phyloP scores from a whole-genome alignment of 805 yeast genomes.

The Yarrowia bubula region DNA sequence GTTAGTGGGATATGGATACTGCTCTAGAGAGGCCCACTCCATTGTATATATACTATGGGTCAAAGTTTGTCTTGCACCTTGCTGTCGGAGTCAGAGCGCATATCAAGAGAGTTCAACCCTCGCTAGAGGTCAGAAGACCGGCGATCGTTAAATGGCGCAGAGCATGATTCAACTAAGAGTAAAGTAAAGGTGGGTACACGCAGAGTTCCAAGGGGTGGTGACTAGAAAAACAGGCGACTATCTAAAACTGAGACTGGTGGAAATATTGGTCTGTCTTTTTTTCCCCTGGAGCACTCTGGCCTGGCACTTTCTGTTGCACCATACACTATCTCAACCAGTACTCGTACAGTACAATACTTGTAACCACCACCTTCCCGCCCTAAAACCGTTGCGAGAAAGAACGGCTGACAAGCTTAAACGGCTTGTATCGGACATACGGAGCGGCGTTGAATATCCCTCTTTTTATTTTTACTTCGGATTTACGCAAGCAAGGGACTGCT shows the following conservation, averaged over 20 bases:
- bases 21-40: background rate
- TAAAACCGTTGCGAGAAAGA: conserved; percentile 6
- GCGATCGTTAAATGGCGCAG: conserved; percentile 17
- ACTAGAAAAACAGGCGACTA: conserved; percentile 2
- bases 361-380: no score
- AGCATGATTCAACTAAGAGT: conserved; percentile 15
- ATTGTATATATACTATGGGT: background rate
- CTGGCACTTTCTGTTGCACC: no score
- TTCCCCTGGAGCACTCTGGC: no score
- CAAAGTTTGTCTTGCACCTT: background rate
- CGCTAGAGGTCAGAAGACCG: conserved; percentile 10
- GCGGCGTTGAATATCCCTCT: conserved; percentile 22
- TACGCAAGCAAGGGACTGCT: conserved; percentile 12
- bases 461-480: background rate
- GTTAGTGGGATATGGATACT: no score
- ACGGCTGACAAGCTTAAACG: conserved; percentile 23
- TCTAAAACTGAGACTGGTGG: background rate
- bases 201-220: conserved; percentile 11
- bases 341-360: no score
- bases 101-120: conserved; percentile 15
- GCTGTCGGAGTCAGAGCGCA: background rate
- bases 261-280: no score
- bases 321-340: no score
- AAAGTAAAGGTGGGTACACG: conserved; percentile 10
- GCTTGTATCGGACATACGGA: conserved; percentile 9